phyloP scores from a whole-genome alignment of 306 rosid genomes.

The Phaseolus lunatus region DNA sequence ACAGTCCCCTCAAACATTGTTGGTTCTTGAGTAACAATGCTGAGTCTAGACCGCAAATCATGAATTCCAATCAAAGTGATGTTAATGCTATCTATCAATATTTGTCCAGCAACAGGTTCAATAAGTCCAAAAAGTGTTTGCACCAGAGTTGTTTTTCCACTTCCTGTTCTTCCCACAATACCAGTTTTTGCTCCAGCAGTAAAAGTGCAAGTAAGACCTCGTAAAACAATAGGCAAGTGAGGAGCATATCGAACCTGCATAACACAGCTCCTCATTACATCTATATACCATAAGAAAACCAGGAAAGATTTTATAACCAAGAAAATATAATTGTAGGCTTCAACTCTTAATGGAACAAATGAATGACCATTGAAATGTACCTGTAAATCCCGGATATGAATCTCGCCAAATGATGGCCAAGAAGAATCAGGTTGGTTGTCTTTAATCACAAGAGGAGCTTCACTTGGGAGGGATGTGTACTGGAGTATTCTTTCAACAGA shows the following conservation, averaged over 20 bases:
- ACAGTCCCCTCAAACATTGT: slow-evolving; percentile 95
- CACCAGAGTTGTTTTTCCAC: slow-evolving; percentile 84
- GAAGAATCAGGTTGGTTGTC: slow-evolving; percentile 61
- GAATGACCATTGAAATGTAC: slow-evolving; percentile 43
- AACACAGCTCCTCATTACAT: neutral
- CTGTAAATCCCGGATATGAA: slow-evolving; percentile 76
- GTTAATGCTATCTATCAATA: slow-evolving; percentile 65
- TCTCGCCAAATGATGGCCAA: slow-evolving; percentile 82
- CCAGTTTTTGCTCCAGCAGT: slow-evolving; percentile 79
- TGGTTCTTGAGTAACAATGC: slow-evolving; percentile 94
- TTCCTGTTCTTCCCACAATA: slow-evolving; percentile 92
- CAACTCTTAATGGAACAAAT: neutral
- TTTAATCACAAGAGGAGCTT: slow-evolving; percentile 75
- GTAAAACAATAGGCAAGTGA: slow-evolving; percentile 81
- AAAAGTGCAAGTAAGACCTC: slow-evolving; percentile 77
- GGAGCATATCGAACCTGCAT: slow-evolving; percentile 86
- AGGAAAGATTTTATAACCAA: too few relatives aligned
- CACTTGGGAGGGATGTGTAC: slow-evolving; percentile 58
- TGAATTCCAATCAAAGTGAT: slow-evolving; percentile 73
- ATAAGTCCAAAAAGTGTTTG: slow-evolving; percentile 79
- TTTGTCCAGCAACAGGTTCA: slow-evolving; percentile 71
- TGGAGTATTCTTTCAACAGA: slow-evolving; percentile 65
- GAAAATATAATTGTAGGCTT: neutral
- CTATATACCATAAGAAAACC: neutral
- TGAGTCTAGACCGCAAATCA: slow-evolving; percentile 72